phyloP scores from a whole-genome alignment of 257 asterid species.

The Solanum bulbocastanum region DNA sequence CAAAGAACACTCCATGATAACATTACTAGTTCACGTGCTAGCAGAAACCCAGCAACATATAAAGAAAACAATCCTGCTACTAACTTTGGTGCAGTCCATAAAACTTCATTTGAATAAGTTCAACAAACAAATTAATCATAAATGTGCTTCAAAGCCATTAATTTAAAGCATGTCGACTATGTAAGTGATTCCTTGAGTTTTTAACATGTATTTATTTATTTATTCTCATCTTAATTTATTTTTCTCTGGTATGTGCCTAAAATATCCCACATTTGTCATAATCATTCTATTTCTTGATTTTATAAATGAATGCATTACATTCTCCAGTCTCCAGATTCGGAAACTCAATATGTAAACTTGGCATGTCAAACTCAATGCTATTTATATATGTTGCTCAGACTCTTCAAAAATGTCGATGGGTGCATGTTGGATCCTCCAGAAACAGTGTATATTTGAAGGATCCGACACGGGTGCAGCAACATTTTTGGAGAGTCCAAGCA shows the following conservation, averaged over 20 bases:
- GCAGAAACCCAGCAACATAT: background rate
- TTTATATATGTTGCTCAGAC: too few relatives aligned
- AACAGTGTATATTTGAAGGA: background rate
- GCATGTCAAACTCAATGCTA: background rate
- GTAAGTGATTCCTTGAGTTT: background rate
- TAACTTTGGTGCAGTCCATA: background rate
- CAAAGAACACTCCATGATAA: background rate
- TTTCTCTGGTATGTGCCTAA: background rate
- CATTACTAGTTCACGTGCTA: background rate
- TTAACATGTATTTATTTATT: background rate
- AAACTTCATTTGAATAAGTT: background rate
- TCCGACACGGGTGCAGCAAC: background rate
- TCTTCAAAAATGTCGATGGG: background rate
- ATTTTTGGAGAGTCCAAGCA: background rate
- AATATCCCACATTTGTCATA: background rate
- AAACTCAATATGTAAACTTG: background rate
- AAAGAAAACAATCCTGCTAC: background rate
- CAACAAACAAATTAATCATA: background rate
- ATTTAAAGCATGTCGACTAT: background rate
- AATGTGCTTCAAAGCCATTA: background rate
- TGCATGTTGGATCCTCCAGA: background rate
- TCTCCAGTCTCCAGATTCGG: background rate
- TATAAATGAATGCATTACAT: background rate
- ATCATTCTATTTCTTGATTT: background rate
- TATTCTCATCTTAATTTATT: background rate